phyloP scores from a whole-genome alignment of 805 yeast species.

The Myxozyma neotropica region DNA sequence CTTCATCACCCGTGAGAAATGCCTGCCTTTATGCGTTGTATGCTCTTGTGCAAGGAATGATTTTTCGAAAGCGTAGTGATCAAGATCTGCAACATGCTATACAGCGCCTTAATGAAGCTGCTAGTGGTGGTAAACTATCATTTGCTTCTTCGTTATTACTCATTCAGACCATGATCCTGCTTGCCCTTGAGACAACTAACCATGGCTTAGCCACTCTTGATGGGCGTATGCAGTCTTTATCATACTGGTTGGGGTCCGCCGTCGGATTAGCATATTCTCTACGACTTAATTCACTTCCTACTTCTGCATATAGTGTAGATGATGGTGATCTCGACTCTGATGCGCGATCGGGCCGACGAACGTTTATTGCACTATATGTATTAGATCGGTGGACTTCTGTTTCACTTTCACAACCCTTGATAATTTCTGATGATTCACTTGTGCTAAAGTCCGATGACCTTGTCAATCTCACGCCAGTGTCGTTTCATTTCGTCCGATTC shows the following conservation, averaged over 20 bases:
- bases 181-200: constrained; percentile 39
- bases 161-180: constrained; percentile 42
- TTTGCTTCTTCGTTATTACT: constrained; percentile 36
- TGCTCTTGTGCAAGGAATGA: constrained; percentile 18
- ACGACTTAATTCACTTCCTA: constrained; percentile 33
- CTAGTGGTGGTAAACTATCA: not conserved
- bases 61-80: not conserved
- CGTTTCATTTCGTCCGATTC: constrained; percentile 32
- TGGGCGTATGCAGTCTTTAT: constrained; percentile 6
- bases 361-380: constrained; percentile 37
- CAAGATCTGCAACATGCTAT: constrained; percentile 22
- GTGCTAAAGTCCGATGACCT: constrained; percentile 32
- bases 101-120: constrained; percentile 25
- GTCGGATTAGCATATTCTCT: constrained; percentile 39
- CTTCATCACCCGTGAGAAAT: constrained; percentile 37
- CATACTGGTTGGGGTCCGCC: constrained; percentile 45
- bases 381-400: constrained; percentile 40
- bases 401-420: constrained; percentile 35
- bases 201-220: constrained; percentile 26
- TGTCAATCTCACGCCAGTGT: constrained; percentile 14
- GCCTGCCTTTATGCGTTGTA: constrained; percentile 37
- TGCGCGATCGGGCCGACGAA: constrained; percentile 34
- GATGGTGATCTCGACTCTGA: constrained; percentile 34
- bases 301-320: constrained; percentile 15
- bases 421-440: constrained; percentile 35